Evolutionary conservation across 192 early-diverging fungal genomes (phyloP).

Genomic region (Allomyces arbusculus): DNA sequence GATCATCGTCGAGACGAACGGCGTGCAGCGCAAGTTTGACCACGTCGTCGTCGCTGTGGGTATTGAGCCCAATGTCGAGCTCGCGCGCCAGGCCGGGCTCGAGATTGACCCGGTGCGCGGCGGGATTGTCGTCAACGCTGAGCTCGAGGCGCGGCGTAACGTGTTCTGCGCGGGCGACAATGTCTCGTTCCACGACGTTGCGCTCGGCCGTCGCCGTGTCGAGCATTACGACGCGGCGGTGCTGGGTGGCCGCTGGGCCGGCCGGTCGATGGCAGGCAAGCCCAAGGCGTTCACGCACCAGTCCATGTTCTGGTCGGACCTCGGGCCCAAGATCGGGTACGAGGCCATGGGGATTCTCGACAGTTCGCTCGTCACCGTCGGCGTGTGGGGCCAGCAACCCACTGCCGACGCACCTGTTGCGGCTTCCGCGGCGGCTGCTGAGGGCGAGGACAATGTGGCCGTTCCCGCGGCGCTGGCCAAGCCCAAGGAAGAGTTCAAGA

Average conservation of each 20-base stretch:
- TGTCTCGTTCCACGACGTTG: conserved; percentile 38
- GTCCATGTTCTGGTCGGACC: conserved; percentile 41
- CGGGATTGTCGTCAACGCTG: conserved; percentile 42
- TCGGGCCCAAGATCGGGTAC: conserved; percentile 37
- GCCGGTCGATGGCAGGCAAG: conserved; percentile 33
- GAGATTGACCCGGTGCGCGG: conserved; percentile 33
- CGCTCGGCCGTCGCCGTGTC: conserved; percentile 38
- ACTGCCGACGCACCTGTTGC: conserved; percentile 11
- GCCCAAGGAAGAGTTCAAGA: conserved; percentile 24
- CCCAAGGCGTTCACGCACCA: conserved; percentile 32
- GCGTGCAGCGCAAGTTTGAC: conserved; percentile 22
- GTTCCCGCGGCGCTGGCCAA: conserved; percentile 11
- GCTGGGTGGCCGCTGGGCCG: conserved; percentile 33
- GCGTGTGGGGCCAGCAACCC: conserved; percentile 35
- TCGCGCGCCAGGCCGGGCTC: conserved; percentile 34
- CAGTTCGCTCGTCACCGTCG: conserved; percentile 28
- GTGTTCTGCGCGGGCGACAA: conserved; percentile 46
- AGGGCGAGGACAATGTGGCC: conserved; percentile 5
- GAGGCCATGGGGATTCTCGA: conserved; percentile 43
- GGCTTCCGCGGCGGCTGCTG: conserved; percentile 8
- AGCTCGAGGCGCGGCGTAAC: conserved; percentile 35
- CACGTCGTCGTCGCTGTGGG: conserved; percentile 41
- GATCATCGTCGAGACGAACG: conserved; percentile 18
- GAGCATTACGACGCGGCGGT: conserved; percentile 47
- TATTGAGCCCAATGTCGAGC: conserved; percentile 31